Evolutionary conservation across 345 rosid species (phyloP).

Genomic region (Syzygium jambos): DNA sequence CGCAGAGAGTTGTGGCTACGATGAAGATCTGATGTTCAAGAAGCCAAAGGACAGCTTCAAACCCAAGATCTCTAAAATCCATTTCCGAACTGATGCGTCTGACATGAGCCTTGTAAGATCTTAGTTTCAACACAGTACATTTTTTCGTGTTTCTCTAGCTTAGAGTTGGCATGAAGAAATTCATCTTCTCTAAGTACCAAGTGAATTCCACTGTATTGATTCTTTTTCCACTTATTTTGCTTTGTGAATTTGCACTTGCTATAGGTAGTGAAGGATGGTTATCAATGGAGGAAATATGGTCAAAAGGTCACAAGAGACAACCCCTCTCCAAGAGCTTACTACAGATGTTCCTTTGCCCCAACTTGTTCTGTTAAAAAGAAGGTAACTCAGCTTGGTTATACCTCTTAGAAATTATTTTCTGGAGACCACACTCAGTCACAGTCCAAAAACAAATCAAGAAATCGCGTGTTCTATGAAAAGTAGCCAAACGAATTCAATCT

Average conservation of each 20-base stretch:
- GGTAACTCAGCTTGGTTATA: slow-evolving; percentile 19
- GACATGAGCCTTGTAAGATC: slow-evolving; percentile 56
- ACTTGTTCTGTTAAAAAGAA: slow-evolving; percentile 81
- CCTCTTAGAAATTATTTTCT: not conserved
- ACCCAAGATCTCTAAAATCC: slow-evolving; percentile 27
- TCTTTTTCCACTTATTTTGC: not conserved
- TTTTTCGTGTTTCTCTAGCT: not conserved
- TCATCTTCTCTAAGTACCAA: not conserved
- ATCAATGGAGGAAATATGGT: slow-evolving; percentile 96
- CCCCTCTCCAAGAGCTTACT: slow-evolving; percentile 92
- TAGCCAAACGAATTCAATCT: not conserved
- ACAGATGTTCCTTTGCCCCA: slow-evolving; percentile 77
- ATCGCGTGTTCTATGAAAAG: not conserved
- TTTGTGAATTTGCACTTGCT: not conserved
- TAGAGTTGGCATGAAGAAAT: not conserved
- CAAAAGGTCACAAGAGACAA: slow-evolving; percentile 94
- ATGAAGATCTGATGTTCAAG: slow-evolving; percentile 26
- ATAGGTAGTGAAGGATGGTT: slow-evolving; percentile 77
- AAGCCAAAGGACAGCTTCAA: slow-evolving; percentile 30
- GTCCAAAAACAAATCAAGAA: not conserved
- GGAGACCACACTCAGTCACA: not conserved
- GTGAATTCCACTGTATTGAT: not conserved
- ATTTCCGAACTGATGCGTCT: slow-evolving; percentile 26
- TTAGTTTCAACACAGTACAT: not conserved
- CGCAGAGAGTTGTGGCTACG: slow-evolving; percentile 12